Conservation (phyloP, 192 early-diverging fungal species). For the Backusella westeae region DNA sequence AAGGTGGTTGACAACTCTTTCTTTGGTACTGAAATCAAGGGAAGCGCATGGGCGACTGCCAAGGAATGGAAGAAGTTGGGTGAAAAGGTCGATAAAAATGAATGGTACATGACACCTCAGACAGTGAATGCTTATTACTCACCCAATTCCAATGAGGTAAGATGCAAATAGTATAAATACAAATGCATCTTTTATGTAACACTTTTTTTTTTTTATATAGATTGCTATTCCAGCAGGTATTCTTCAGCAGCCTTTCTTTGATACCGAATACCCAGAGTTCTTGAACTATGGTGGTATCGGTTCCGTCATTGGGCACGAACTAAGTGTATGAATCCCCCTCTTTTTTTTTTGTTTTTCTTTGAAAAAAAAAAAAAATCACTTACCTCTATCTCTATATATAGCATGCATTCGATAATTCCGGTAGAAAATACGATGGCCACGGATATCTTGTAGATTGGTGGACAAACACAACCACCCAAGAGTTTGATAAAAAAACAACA, state of each 20-base stretch:
- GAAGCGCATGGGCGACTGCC: constrained; percentile 38
- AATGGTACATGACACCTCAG: constrained; percentile 55
- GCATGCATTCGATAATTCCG: constrained; percentile 69
- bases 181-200: background rate
- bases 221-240: constrained; percentile 60
- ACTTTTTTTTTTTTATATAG: constrained; percentile 1
- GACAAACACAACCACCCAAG: constrained; percentile 27
- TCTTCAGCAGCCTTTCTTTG: constrained; percentile 65
- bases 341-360: background rate
- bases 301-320: constrained; percentile 71
- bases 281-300: constrained; percentile 72
- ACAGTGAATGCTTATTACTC: constrained; percentile 62
- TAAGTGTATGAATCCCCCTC: constrained; percentile 41
- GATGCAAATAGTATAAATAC: background rate
- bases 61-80: constrained; percentile 24
- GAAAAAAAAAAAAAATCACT: background rate
- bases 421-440: constrained; percentile 51
- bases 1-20: constrained; percentile 43
- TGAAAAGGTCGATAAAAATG: constrained; percentile 43
- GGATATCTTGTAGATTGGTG: constrained; percentile 50
- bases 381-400: constrained; percentile 6
- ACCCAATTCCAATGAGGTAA: constrained; percentile 43
- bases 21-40: constrained; percentile 62
- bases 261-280: constrained; percentile 46
- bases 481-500: constrained; percentile 50